A percentile compares a stretch with the other conserved stretches of the same genome.
Evolutionary conservation across 2,329 filamentous ascomycete genomes (phyloP).

Genomic region (Fusarium penzigii): DNA sequence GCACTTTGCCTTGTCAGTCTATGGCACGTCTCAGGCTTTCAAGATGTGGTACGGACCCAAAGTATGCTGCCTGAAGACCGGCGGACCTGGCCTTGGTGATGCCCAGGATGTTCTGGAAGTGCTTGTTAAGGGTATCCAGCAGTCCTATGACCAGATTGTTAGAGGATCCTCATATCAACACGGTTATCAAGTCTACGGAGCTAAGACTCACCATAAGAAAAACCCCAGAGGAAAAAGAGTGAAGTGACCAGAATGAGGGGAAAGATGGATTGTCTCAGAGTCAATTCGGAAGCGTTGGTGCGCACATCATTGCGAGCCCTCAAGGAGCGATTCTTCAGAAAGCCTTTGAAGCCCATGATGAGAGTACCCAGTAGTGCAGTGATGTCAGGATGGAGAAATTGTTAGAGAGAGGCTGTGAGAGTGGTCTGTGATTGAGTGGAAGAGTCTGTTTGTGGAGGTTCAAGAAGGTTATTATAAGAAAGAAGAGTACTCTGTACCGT

Average conservation of each 20-base stretch:
- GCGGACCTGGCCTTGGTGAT: constrained; percentile 46
- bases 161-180: too few species aligned
- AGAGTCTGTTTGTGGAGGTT: too few species aligned
- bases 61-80: constrained; percentile 53
- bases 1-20: constrained; percentile 41
- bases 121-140: constrained; percentile 50
- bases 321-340: constrained; percentile 47
- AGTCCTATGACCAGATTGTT: constrained; percentile 18
- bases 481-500: too few species aligned
- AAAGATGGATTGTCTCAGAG: constrained; percentile 65
- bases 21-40: constrained; percentile 32
- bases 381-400: too few species aligned
- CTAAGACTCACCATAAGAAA: constrained; percentile 39
- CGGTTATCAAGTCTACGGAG: too few species aligned
- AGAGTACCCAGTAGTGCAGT: too few species aligned
- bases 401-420: too few species aligned
- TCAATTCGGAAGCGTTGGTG: constrained; percentile 57
- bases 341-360: constrained; percentile 47
- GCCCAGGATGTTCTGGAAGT: constrained; percentile 48
- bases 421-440: too few species aligned
- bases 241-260: constrained; percentile 59
- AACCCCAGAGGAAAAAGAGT: constrained; percentile 50
- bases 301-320: constrained; percentile 42
- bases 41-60: constrained; percentile 46
- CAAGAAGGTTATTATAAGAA: too few species aligned